These are phyloP conservation scores for Phlyctochytrium bullatum DNA, from an alignment of 192 early-diverging fungal genomes.

Conservation along the genomic window DNA sequence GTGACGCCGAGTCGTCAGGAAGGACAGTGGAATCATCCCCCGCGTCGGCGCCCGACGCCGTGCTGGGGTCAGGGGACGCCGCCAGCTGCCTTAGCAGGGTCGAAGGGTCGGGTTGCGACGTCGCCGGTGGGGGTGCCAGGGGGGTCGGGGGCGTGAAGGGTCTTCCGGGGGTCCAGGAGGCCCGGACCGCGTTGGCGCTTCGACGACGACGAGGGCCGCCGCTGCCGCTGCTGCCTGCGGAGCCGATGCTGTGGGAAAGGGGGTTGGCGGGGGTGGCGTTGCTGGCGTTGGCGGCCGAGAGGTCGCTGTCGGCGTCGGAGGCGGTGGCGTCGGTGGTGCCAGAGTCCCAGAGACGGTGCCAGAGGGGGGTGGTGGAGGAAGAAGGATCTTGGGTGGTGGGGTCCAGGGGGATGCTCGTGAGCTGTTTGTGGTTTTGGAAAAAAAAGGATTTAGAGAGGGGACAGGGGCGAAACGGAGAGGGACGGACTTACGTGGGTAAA, in stretches of 20 bases:
- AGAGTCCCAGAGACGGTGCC: constrained; percentile 46
- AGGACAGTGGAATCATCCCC: not conserved
- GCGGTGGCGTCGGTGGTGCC: no score
- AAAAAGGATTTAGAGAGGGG: not conserved
- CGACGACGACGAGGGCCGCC: no score
- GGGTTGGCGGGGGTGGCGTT: no score
- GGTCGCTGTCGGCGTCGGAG: constrained; percentile 8
- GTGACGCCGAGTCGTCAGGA: constrained; percentile 8
- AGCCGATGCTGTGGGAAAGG: no score
- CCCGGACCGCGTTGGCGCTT: not conserved
- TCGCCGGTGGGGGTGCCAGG: no score
- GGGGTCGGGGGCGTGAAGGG: no score
- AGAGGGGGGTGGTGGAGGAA: constrained; percentile 32
- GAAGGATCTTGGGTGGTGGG: not conserved
- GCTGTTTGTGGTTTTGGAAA: not conserved
- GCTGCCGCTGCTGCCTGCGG: no score
- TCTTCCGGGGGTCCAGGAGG: no score
- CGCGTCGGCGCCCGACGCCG: not conserved
- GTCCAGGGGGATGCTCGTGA: not conserved
- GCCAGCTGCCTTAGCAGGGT: no score
- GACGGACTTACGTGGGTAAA: constrained; percentile 39
- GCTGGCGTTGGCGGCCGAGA: no score
- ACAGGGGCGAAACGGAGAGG: not conserved
- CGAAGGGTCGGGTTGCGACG: no score
- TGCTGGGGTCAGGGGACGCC: no score